Evolutionary conservation across 768 basidiomycete genomes (phyloP).

Genomic region (Boletus subcaerulescens): DNA sequence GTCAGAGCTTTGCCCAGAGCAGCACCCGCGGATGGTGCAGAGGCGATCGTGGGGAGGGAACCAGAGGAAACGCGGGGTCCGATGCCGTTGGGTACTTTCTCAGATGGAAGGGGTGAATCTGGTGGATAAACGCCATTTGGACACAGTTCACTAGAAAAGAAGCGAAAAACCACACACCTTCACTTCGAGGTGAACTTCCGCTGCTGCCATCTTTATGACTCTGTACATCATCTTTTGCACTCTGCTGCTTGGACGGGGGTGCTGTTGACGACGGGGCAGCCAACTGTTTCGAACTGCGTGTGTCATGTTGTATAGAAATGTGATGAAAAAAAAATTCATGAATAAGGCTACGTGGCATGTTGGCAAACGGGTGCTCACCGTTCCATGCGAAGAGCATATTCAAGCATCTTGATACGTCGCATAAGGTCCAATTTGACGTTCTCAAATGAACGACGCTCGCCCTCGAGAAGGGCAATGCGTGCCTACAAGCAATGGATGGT

Average conservation of each 20-base stretch:
- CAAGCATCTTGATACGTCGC: conserved; percentile 98
- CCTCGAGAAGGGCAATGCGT: conserved; percentile 94
- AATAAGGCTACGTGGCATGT: conserved; percentile 1
- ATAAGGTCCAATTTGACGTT: conserved; percentile 95
- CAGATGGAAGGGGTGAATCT: conserved; percentile 75
- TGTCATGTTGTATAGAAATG: conserved; percentile 20
- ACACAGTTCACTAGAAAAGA: neutral
- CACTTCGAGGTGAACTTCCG: conserved; percentile 81
- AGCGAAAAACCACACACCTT: conserved; percentile 46
- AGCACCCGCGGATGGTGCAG: conserved; percentile 38
- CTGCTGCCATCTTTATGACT: conserved; percentile 79
- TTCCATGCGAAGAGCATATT: conserved; percentile 95
- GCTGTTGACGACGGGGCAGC: conserved; percentile 51
- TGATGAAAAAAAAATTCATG: conserved; percentile 30
- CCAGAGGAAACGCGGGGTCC: conserved; percentile 56
- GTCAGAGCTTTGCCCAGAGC: conserved; percentile 68
- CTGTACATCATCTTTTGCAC: conserved; percentile 67
- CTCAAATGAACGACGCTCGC: conserved; percentile 94
- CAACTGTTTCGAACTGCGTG: conserved; percentile 74
- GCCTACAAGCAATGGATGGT: conserved; percentile 51
- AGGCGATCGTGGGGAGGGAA: conserved; percentile 22
- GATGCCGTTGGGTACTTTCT: conserved; percentile 64
- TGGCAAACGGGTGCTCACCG: conserved; percentile 53
- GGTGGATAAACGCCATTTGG: conserved; percentile 10
- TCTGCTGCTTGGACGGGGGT: conserved; percentile 65